Evolutionary conservation across 345 rosid species (phyloP).

Genomic region (Clausena lansium): DNA sequence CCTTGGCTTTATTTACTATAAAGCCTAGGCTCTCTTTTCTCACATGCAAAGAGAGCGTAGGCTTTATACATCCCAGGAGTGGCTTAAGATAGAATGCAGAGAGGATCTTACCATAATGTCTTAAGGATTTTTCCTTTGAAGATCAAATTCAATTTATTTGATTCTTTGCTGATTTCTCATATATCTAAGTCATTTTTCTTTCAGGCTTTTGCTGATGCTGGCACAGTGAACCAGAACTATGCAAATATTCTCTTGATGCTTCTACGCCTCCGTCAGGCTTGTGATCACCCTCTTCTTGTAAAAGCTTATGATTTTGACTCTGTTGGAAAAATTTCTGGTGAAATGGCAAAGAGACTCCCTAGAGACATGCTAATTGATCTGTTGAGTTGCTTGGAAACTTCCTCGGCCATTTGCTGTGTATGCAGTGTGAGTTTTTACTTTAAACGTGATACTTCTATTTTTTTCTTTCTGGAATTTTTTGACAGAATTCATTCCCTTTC

Average conservation of each 20-base stretch:
- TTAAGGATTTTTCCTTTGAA: background rate
- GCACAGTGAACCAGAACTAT: constrained; percentile 87
- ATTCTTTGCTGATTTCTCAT: constrained; percentile 14
- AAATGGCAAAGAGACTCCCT: constrained; percentile 65
- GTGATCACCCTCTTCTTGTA: constrained; percentile 90
- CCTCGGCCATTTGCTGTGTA: constrained; percentile 56
- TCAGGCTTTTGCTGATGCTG: constrained; percentile 94
- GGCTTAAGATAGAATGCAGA: background rate
- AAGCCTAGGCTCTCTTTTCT: no score
- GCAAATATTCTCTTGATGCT: constrained; percentile 97
- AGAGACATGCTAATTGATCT: constrained; percentile 46
- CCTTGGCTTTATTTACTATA: background rate
- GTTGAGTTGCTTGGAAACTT: constrained; percentile 47
- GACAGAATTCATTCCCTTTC: background rate
- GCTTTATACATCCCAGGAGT: background rate
- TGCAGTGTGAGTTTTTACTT: constrained; percentile 64
- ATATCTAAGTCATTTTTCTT: constrained; percentile 10
- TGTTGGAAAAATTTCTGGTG: constrained; percentile 60
- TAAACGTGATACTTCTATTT: background rate
- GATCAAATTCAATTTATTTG: constrained; percentile 10
- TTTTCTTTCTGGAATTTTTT: constrained; percentile 1
- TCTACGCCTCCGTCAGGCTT: constrained; percentile 95
- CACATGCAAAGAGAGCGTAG: background rate
- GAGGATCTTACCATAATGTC: background rate
- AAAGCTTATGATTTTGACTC: constrained; percentile 56